Percentiles rank a stretch among this genome's conserved stretches.
phyloP scores from a whole-genome alignment of 331 rosid genomes.

The Malus hybrid region DNA sequence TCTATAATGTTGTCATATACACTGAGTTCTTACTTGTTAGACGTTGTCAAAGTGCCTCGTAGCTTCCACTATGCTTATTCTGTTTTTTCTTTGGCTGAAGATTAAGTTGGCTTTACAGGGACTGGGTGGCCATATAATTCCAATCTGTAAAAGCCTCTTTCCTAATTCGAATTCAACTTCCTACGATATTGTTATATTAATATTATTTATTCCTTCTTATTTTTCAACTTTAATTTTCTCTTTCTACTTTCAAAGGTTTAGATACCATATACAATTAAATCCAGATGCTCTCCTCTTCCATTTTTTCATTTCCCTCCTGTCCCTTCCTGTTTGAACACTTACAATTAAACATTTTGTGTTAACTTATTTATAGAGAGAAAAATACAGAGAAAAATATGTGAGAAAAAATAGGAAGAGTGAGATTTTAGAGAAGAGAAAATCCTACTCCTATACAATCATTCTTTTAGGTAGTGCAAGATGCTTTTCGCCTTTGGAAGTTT shows the following conservation, averaged over 20 bases:
- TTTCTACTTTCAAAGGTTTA: not conserved
- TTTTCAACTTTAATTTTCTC: not conserved
- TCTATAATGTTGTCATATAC: not conserved
- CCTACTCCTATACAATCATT: not conserved
- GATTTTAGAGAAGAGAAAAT: too few relatives aligned
- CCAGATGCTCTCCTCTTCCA: too few relatives aligned
- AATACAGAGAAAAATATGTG: too few relatives aligned
- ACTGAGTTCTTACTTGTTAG: not conserved
- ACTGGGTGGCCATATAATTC: slow-evolving; percentile 15
- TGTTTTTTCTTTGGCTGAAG: not conserved
- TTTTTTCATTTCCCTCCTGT: too few relatives aligned
- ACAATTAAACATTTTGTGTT: too few relatives aligned
- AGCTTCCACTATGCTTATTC: not conserved
- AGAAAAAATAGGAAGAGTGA: too few relatives aligned
- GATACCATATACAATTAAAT: not conserved
- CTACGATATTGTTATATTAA: not conserved
- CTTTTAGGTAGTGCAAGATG: not conserved
- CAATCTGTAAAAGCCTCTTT: not conserved
- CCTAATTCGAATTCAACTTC: not conserved
- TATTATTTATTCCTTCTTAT: not conserved
- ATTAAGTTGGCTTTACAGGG: slow-evolving; percentile 22
- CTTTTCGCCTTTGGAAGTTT: not conserved
- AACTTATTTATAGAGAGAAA: too few relatives aligned
- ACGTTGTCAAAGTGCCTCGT: not conserved
- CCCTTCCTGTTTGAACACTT: too few relatives aligned